Evolutionary conservation across 768 basidiomycete genomes (phyloP), one percentile per base, ranked within the genome.

Genomic region (Termitomyces heimii): DNA sequence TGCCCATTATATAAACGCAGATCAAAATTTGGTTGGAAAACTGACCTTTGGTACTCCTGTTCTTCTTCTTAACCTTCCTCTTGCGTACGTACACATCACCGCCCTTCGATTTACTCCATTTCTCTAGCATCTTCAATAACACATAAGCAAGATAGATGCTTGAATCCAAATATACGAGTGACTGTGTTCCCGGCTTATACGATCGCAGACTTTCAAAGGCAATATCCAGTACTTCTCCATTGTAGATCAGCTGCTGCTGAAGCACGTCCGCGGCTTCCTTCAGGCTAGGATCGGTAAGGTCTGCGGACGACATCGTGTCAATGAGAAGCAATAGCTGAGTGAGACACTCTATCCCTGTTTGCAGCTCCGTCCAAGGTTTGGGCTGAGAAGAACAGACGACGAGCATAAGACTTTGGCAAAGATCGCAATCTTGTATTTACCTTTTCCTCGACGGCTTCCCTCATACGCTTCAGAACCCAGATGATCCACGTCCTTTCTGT

Each of bases 291-390:
- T 85, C 81, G 44, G 65, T 65, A 42, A 78, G 74, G 28, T 75
- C 70, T 52, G 80, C 74, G 46, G 78, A 75, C 32, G 86, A 80
- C 87, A 99, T 94, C 47, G 73, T 73, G 65, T 98, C 94, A 67
- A 98, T 86, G 65, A 96, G 82, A 46, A 92, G 81, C 31, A 98
- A 80, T 54, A 98, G 78, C 65, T 97, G 94, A 20, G 93, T 94
- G 62, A 98, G 82, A 69, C 93, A 96, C 66, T 96, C 92, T 66
- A 97, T 84, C 32, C 94, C 93, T 32, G 94, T 92, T 70, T 98
- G 94, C 28, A 98, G 77, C 67, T 97, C 95, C 28, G 85, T 91
- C 94, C 94, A 98, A 58, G 84, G 76, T 67, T 94, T 94, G 31
- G 96, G 96, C 93, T 97, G 64, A 46, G 20, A 54, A 55, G 34